Evolutionary conservation across 768 basidiomycete species (phyloP).

Genomic region (Tylopilus balloui): DNA sequence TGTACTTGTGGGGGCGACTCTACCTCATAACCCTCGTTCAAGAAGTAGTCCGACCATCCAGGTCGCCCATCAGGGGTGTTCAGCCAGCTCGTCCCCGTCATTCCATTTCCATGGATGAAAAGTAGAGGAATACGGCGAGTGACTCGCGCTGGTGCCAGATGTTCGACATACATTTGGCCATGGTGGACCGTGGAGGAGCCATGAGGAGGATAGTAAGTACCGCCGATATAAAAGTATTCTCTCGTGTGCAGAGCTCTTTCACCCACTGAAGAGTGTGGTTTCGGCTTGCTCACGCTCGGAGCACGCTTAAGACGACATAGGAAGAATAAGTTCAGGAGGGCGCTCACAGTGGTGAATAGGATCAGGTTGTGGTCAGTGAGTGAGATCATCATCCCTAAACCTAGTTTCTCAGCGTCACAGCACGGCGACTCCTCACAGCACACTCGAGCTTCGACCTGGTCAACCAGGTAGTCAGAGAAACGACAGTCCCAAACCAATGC

Average conservation of each 20-base stretch:
- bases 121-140: conserved; percentile 41
- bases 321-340: conserved; percentile 19
- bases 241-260: conserved; percentile 41
- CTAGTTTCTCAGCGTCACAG: no score
- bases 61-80: conserved; percentile 51
- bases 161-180: conserved; percentile 53
- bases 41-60: conserved; percentile 57
- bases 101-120: conserved; percentile 47
- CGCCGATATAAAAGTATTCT: conserved; percentile 47
- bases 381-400: conserved; percentile 5
- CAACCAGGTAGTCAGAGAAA: no score
- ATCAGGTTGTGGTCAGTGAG: conserved; percentile 1
- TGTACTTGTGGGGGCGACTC: not conserved
- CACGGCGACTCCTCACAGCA: no score
- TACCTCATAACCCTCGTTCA: conserved; percentile 49
- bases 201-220: conserved; percentile 34
- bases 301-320: conserved; percentile 5
- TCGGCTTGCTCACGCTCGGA: not conserved
- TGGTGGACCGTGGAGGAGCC: conserved; percentile 36
- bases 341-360: conserved; percentile 10
- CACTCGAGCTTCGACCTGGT: no score
- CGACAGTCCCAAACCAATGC: no score
- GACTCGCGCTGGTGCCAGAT: conserved; percentile 37
- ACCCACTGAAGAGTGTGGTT: not conserved
- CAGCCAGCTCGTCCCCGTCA: conserved; percentile 50